Percentiles rank a stretch among this genome's conserved stretches.
Conservation (phyloP, 1,139 yeast genomes). For the Tardiomyces blankii region DNA sequence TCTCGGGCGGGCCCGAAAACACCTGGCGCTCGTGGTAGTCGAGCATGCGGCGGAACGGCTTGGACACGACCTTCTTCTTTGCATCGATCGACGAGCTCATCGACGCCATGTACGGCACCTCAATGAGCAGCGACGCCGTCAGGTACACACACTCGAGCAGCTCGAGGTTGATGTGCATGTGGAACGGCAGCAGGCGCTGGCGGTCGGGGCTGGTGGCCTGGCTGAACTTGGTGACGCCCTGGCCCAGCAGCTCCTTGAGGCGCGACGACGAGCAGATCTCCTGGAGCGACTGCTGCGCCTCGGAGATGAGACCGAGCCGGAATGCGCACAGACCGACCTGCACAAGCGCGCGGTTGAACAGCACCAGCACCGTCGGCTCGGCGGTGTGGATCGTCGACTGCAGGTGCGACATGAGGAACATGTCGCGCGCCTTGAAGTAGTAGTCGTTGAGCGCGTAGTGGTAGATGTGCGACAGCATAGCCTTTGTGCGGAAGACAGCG, state of each 20-base stretch:
- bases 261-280: conserved; percentile 84
- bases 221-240: conserved; percentile 43
- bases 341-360: conserved; percentile 90
- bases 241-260: conserved; percentile 89
- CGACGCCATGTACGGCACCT: conserved; percentile 80
- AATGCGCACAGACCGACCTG: conserved; percentile 96
- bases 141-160: conserved; percentile 88
- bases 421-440: conserved; percentile 75
- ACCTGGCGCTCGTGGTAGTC: conserved; percentile 93
- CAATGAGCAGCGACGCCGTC: conserved; percentile 82
- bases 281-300: conserved; percentile 77
- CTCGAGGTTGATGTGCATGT: conserved; percentile 95
- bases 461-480: conserved; percentile 77
- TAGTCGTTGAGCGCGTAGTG: conserved; percentile 83
- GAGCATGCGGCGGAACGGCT: conserved; percentile 83
- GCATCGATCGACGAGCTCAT: conserved; percentile 39
- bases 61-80: conserved; percentile 57
- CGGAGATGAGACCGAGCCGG: conserved; percentile 77
- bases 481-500: conserved; percentile 65
- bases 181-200: conserved; percentile 90
- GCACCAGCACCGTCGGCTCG: conserved; percentile 78
- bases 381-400: conserved; percentile 75
- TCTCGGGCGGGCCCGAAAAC: conserved; percentile 97
- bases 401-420: conserved; percentile 75
- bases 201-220: conserved; percentile 37